Conservation (phyloP, 148 eudicot genomes). For the Cornus kousa region DNA sequence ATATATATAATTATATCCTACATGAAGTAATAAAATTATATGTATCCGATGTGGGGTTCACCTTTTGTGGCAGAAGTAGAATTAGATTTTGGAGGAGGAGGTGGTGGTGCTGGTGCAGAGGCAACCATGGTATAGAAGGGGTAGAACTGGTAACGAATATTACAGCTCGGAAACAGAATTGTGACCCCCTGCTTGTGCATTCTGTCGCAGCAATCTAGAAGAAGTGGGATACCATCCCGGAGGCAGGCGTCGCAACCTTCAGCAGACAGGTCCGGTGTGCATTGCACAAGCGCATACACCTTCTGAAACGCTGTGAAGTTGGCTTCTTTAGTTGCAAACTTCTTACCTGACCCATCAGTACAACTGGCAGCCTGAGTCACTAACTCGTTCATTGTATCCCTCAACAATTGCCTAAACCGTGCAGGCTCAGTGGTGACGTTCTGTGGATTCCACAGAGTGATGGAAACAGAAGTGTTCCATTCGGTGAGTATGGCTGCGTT, state of each 20-base stretch:
- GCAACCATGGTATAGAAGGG: constrained; percentile 21
- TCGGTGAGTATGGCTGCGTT: too few relatives aligned
- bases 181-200: constrained; percentile 16
- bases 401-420: constrained; percentile 9
- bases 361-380: background rate
- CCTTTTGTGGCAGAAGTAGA: too few relatives aligned
- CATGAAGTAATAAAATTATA: too few relatives aligned
- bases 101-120: background rate
- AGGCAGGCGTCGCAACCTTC: constrained; percentile 25
- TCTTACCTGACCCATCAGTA: background rate
- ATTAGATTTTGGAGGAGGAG: background rate
- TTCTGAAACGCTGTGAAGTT: background rate
- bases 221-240: background rate
- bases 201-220: background rate
- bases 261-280: constrained; percentile 31
- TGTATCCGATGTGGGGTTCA: too few relatives aligned
- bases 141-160: constrained; percentile 24
- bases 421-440: background rate
- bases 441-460: background rate
- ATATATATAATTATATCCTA: too few relatives aligned
- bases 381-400: background rate
- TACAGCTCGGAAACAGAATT: background rate
- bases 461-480: too few relatives aligned
- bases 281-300: constrained; percentile 31
- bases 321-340: constrained; percentile 13